A percentile compares a stretch with the other conserved stretches of the same genome.
phyloP scores from a whole-genome alignment of 768 basidiomycete genomes.

The Pleurotus eryngii region DNA sequence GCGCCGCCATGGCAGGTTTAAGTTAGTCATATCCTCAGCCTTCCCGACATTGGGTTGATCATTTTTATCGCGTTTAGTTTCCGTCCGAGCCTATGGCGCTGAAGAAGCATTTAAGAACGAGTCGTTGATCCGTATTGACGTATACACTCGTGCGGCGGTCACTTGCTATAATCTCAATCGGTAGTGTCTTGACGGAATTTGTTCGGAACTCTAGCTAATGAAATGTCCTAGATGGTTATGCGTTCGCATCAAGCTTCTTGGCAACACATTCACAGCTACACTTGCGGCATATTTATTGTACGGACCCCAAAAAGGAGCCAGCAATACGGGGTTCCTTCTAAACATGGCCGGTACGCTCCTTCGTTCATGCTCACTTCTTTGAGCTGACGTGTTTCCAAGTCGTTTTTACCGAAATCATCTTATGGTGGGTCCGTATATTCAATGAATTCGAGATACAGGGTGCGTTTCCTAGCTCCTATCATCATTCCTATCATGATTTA shows the following conservation, averaged over 20 bases:
- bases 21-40: constrained; percentile 23
- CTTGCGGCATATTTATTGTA: constrained; percentile 58
- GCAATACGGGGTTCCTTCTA: constrained; percentile 49
- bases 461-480: constrained; percentile 17
- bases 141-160: constrained; percentile 41
- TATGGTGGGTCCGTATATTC: constrained; percentile 42
- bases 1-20: constrained; percentile 57
- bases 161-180: constrained; percentile 53
- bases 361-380: not conserved
- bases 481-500: constrained; percentile 13
- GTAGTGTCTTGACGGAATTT: not conserved
- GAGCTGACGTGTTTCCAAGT: constrained; percentile 22
- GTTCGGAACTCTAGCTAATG: constrained; percentile 27
- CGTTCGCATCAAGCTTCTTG: constrained; percentile 56
- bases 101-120: constrained; percentile 43
- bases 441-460: constrained; percentile 45
- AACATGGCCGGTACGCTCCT: constrained; percentile 41
- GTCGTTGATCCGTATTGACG: constrained; percentile 50
- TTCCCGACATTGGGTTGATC: not conserved
- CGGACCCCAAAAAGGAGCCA: constrained; percentile 31
- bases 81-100: constrained; percentile 66
- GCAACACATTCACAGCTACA: constrained; percentile 49
- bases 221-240: constrained; percentile 27
- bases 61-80: constrained; percentile 24
- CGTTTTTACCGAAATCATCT: constrained; percentile 52